phyloP scores from a whole-genome alignment of 345 rosid genomes.

The Syzygium oleosum region DNA sequence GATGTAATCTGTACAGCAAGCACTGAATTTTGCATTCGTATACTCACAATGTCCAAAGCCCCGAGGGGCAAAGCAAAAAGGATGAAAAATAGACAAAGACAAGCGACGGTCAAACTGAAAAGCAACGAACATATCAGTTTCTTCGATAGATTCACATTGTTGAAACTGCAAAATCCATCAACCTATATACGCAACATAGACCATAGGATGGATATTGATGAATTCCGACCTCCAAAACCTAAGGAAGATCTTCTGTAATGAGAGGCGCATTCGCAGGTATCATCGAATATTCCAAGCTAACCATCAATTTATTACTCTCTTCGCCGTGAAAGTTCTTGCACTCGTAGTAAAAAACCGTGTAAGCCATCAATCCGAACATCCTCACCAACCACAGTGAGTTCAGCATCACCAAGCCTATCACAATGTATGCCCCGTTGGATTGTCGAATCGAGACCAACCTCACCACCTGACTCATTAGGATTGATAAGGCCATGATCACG shows the following conservation, averaged over 20 bases:
- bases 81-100: background rate
- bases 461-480: background rate
- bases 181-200: background rate
- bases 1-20: accelerated
- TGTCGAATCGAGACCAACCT: background rate
- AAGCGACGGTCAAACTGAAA: background rate
- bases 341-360: conserved; percentile 33
- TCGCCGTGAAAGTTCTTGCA: conserved; percentile 42
- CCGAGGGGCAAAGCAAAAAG: background rate
- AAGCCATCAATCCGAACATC: conserved; percentile 28
- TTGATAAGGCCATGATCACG: conserved; percentile 2
- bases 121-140: background rate
- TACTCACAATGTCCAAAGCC: background rate
- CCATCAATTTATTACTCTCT: conserved; percentile 21
- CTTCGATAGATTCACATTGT: background rate
- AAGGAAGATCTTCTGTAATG: conserved; percentile 3
- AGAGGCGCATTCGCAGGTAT: conserved; percentile 13
- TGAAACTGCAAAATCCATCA: background rate
- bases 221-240: background rate
- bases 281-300: conserved; percentile 24
- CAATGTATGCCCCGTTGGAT: background rate
- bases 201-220: background rate
- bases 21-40: background rate
- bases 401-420: conserved; percentile 14
- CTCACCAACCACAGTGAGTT: conserved; percentile 5